Conservation (phyloP, 163 green algal species). For the Trebouxiophyceae sp. region DNA sequence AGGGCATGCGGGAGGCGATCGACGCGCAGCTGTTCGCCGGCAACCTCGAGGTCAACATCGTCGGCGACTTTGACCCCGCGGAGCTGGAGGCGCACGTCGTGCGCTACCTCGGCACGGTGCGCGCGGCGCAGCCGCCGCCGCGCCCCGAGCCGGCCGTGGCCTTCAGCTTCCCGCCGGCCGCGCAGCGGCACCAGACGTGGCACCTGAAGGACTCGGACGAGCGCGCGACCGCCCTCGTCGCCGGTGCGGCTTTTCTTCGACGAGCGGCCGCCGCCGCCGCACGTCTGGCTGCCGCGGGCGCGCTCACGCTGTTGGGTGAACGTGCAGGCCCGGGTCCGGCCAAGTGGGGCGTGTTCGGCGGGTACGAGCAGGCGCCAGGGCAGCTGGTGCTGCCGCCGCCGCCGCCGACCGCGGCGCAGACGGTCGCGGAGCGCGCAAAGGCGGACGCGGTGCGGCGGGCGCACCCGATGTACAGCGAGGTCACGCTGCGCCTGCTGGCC, state of each 20-base stretch:
- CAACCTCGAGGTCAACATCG: slow-evolving; percentile 81
- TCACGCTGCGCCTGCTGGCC: slow-evolving; percentile 49
- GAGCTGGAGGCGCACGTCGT: slow-evolving; percentile 66
- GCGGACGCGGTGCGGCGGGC: slow-evolving; percentile 25
- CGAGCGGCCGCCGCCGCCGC: too few species aligned
- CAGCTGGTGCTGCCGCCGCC: slow-evolving; percentile 20
- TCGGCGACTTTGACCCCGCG: slow-evolving; percentile 85
- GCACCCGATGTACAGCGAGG: slow-evolving; percentile 68
- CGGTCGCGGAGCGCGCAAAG: slow-evolving; percentile 5
- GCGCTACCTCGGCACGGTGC: slow-evolving; percentile 82
- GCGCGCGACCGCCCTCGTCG: slow-evolving; percentile 86
- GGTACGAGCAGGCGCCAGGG: slow-evolving; percentile 8
- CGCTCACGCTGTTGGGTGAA: too few species aligned
- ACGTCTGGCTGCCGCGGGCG: too few species aligned
- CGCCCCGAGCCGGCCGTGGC: not conserved
- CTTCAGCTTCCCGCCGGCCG: slow-evolving; percentile 33
- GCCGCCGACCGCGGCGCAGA: slow-evolving; percentile 1
- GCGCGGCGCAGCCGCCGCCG: too few species aligned
- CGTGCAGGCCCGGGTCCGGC: slow-evolving; percentile 69
- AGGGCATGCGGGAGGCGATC: slow-evolving; percentile 62
- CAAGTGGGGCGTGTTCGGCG: slow-evolving; percentile 67
- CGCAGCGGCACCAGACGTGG: slow-evolving; percentile 54
- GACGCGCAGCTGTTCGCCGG: slow-evolving; percentile 59
- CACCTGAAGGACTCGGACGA: slow-evolving; percentile 94
- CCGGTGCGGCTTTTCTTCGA: slow-evolving; percentile 41